A percentile compares a stretch with the other conserved stretches of the same genome.
phyloP scores from a whole-genome alignment of 805 yeast genomes.

The Myxozyma sirexii region DNA sequence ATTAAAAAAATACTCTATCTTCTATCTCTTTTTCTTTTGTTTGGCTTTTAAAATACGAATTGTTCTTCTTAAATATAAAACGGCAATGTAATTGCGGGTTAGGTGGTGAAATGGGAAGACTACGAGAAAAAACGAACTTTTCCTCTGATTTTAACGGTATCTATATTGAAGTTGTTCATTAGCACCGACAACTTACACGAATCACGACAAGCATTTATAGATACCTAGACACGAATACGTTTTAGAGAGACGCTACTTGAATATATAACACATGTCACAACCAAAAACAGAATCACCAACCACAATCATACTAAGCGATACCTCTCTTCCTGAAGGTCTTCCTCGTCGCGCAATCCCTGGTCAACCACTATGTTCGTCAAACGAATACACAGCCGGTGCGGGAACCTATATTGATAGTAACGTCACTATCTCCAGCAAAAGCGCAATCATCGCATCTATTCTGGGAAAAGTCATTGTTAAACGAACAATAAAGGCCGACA shows the following conservation, averaged over 20 bases:
- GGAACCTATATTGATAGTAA: slow-evolving; percentile 28
- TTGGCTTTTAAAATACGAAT: too few relatives aligned
- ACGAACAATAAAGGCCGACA: slow-evolving; percentile 1
- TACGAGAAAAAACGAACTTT: not conserved
- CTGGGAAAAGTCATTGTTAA: slow-evolving; percentile 24
- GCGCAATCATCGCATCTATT: slow-evolving; percentile 23
- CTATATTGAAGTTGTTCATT: too few relatives aligned
- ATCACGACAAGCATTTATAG: too few relatives aligned
- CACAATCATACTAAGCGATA: not conserved
- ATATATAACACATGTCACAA: not conserved
- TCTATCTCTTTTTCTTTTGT: too few relatives aligned
- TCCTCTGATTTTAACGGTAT: not conserved
- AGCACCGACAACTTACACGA: too few relatives aligned
- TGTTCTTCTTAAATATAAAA: too few relatives aligned
- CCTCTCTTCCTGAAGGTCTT: slow-evolving; percentile 7
- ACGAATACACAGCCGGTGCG: slow-evolving; percentile 30
- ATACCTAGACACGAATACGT: too few relatives aligned
- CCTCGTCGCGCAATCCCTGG: slow-evolving; percentile 31
- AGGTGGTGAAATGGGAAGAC: not conserved
- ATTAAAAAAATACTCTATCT: too few relatives aligned
- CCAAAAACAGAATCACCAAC: not conserved
- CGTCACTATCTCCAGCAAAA: not conserved
- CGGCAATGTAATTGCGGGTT: not conserved
- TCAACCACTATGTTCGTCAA: slow-evolving; percentile 28
- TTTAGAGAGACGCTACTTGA: too few relatives aligned